Evolutionary conservation across 2,329 filamentous ascomycete genomes (phyloP), one percentile per base, ranked within the genome.

Genomic region (Aspergillus terreus): DNA sequence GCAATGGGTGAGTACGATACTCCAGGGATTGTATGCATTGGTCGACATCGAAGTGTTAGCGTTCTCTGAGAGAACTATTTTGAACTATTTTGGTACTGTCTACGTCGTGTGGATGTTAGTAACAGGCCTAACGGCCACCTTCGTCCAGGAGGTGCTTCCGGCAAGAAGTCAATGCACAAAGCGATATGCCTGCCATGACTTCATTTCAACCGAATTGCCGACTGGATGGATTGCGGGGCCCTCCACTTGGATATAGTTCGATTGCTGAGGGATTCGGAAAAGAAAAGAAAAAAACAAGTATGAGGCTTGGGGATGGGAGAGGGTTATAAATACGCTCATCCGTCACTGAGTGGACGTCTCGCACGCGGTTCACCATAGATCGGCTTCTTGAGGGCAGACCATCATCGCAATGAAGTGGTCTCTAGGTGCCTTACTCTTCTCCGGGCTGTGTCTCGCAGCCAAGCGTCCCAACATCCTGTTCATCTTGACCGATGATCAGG

Each of bases 401-500:
- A 23, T 23, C 11, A 17, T 42, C 21, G 38, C 4, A 6, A 51
- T 51, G 49, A 51, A 38, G 30, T 6, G 14, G 11, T 25, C 30
- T 15, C 4, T 43, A 1, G 36, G 35, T 35, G 19, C 36, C 2
- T n/a, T 51, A 6, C 49, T 51, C 6, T 23, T 42, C 15, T 41
- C 23, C 19, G 54, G 55, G 3, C 41, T 63, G 6, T 50, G 51
- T 35, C 51, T 56, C 27, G 52, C 58, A 15, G 55, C 62, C 15
- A 62, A 60, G 36, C 50, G 53, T 42, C 73, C 78, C 0, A 87
- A 87, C 52, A 81, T 88, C 35, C 71, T 88, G 17, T 84, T 88
- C 63, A 81, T 88, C 55, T 70, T 88, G 44, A 85, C 83, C 0
- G 85, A 88, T 58, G 85, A 88, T 58, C 85, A 88, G 60, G 85